Evolutionary conservation across 2,329 filamentous ascomycete species (phyloP).

Genomic region (Paraphoma sp.): DNA sequence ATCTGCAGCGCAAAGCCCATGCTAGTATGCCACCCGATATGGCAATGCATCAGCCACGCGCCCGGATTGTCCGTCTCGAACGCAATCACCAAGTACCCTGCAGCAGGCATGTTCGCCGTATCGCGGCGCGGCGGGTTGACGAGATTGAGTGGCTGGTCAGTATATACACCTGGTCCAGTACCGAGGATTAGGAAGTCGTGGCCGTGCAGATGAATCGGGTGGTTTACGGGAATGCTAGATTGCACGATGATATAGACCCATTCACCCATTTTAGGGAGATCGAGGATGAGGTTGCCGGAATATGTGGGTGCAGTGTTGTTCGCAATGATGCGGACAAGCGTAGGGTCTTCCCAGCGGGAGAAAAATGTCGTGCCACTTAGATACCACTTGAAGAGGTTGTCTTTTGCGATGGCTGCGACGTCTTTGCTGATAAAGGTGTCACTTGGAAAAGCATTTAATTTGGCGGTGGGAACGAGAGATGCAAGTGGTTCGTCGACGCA

Average conservation of each 20-base stretch:
- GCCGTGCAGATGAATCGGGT: conserved; percentile 51
- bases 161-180: conserved; percentile 38
- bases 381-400: conserved; percentile 50
- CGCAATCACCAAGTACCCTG: conserved; percentile 54
- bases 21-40: conserved; percentile 53
- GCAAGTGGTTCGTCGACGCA: conserved; percentile 45
- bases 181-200: conserved; percentile 64
- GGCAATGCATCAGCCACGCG: conserved; percentile 43
- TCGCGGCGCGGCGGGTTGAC: conserved; percentile 38
- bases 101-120: conserved; percentile 33
- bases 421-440: conserved; percentile 35
- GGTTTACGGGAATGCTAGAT: conserved; percentile 39
- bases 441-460: conserved; percentile 27
- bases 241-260: conserved; percentile 52
- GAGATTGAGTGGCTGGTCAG: conserved; percentile 14
- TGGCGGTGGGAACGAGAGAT: conserved; percentile 41
- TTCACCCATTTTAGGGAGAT: conserved; percentile 37
- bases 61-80: conserved; percentile 62
- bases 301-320: conserved; percentile 38
- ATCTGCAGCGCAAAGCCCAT: conserved; percentile 57
- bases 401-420: conserved; percentile 34
- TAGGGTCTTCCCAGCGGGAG: conserved; percentile 47
- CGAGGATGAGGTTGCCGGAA: conserved; percentile 40
- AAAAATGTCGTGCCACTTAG: conserved; percentile 47
- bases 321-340: conserved; percentile 42